Conservation (phyloP, 164 flowering plant genomes). For the Protea cynaroides region DNA sequence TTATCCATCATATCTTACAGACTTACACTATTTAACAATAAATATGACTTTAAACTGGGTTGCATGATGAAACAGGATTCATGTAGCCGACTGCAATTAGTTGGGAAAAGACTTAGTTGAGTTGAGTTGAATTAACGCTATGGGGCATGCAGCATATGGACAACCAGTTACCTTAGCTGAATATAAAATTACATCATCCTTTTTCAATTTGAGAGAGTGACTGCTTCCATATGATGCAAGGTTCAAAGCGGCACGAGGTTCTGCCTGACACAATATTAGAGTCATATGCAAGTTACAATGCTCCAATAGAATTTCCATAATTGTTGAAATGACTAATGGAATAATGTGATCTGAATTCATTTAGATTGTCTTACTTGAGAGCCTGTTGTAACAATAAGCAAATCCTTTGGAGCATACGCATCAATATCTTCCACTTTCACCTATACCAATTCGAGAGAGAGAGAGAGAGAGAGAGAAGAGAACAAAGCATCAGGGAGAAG, state of each 20-base stretch:
- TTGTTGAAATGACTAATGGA: background rate
- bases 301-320: background rate
- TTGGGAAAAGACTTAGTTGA: too few relatives aligned
- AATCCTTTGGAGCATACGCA: conserved; percentile 88
- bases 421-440: conserved; percentile 96
- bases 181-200: conserved; percentile 84
- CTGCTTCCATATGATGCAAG: conserved; percentile 97
- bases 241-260: conserved; percentile 97
- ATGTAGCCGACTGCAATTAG: too few relatives aligned
- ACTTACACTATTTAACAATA: too few relatives aligned
- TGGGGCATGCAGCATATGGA: background rate
- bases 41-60: too few relatives aligned
- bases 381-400: conserved; percentile 95
- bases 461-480: background rate
- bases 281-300: conserved; percentile 22
- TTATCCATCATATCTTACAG: too few relatives aligned
- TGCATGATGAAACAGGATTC: too few relatives aligned
- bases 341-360: background rate
- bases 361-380: conserved; percentile 72
- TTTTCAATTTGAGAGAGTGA: conserved; percentile 77
- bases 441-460: conserved; percentile 20
- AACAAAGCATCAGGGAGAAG: too few relatives aligned
- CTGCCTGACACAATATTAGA: conserved; percentile 73
- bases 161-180: conserved; percentile 81
- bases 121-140: background rate